Percentiles rank a stretch among this genome's conserved stretches.
phyloP scores from a whole-genome alignment of 2,329 filamentous ascomycete genomes.

The Aspergillus tubingensis region DNA sequence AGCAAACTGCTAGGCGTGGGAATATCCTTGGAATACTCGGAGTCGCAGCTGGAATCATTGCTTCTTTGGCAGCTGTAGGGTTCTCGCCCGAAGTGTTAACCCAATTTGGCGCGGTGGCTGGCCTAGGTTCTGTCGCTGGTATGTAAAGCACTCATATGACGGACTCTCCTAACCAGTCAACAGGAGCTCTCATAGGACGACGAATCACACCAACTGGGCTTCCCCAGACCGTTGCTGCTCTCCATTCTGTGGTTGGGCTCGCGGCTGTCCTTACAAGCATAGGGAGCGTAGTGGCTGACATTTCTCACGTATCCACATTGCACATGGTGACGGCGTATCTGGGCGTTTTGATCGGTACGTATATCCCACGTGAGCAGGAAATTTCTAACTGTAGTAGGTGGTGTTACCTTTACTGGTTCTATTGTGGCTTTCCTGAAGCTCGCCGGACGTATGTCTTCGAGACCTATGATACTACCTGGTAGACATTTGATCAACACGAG shows the following conservation, averaged over 20 bases:
- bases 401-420: conserved; percentile 87
- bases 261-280: conserved; percentile 87
- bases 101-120: conserved; percentile 77
- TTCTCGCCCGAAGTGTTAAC: conserved; percentile 76
- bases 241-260: conserved; percentile 87
- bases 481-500: conserved; percentile 74
- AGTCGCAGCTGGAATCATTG: conserved; percentile 78
- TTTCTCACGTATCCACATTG: conserved; percentile 70
- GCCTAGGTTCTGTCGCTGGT: conserved; percentile 67
- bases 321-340: conserved; percentile 86
- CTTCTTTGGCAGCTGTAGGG: conserved; percentile 77
- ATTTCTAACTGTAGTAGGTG: conserved; percentile 43
- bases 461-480: conserved; percentile 70
- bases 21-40: conserved; percentile 86
- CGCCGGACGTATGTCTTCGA: conserved; percentile 77
- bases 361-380: not conserved
- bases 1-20: conserved; percentile 78
- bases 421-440: conserved; percentile 89
- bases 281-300: conserved; percentile 76
- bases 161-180: conserved; percentile 4
- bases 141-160: conserved; percentile 12
- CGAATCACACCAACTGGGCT: conserved; percentile 85
- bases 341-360: conserved; percentile 73
- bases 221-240: conserved; percentile 83
- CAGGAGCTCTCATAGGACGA: conserved; percentile 74